phyloP scores from a whole-genome alignment of 2,329 filamentous ascomycete species.

The Aspergillus transmontanensis region DNA sequence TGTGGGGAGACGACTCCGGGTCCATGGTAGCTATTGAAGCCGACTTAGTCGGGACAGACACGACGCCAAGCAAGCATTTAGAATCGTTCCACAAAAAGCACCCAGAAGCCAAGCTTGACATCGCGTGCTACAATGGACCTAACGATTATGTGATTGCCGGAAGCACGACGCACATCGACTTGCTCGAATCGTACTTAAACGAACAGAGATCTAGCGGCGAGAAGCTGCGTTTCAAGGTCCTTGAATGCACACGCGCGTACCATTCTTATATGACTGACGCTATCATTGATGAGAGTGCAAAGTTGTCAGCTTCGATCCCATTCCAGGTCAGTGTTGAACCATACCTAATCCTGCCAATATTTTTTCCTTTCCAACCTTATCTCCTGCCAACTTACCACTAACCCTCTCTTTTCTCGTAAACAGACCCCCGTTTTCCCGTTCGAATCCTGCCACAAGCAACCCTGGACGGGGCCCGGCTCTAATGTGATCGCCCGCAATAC shows the following conservation, averaged over 20 bases:
- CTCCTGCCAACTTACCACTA: too few species aligned
- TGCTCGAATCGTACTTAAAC: not conserved
- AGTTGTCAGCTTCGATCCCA: too few species aligned
- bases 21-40: constrained; percentile 39
- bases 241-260: not conserved
- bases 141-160: constrained; percentile 32
- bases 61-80: too few species aligned
- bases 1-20: constrained; percentile 37
- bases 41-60: constrained; percentile 15
- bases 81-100: too few species aligned
- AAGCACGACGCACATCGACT: constrained; percentile 17
- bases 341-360: too few species aligned
- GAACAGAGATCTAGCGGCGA: not conserved
- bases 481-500: constrained; percentile 38
- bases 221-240: not conserved
- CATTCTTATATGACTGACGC: not conserved
- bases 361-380: too few species aligned
- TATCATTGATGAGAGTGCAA: constrained; percentile 4
- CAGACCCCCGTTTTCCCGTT: constrained; percentile 30
- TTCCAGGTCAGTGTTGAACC: too few species aligned
- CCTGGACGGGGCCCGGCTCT: constrained; percentile 6
- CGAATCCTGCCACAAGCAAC: constrained; percentile 14
- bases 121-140: constrained; percentile 15
- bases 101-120: not conserved
- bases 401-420: not conserved